Evolutionary conservation across 495 filamentous ascomycete species (phyloP), one percentile per base, ranked within the genome.

Genomic region (Lepraria neglecta): DNA sequence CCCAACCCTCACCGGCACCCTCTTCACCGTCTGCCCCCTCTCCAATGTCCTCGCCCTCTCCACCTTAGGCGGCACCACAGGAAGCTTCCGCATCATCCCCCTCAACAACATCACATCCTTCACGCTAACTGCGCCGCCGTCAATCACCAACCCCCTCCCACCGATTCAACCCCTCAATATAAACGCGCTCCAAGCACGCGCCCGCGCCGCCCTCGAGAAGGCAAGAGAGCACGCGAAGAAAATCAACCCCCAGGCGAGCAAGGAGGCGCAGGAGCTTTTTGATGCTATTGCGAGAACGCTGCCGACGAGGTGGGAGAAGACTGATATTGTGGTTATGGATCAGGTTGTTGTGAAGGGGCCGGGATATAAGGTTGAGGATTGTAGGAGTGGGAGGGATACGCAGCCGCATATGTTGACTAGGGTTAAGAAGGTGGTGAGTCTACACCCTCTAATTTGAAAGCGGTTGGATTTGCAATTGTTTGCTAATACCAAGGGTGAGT

Each of bases 201-300:
- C 83, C 69, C 76, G 77, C 21, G 79, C 74, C 52, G 79, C 80
- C 11, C 68, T 86, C 19, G 69, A 72, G 40, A 77, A 80, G 40
- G 67, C 84, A 46, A 78, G 80, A 44, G 82, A 85, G 56, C 70
- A 72, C 17, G 82, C 84, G 57, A 74, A 77, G 17, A 78, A 71
- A 47, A 76, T 77, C 52, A 85, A 84, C 11, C 84, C 81, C 66
- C 83, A 81, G 7, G 86, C 88, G 17, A 83, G 76, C 33, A 80
- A 75, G 52, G 86, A 87, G 63, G 84, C 79, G 24, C 86, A 89
- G 69, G 86, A 87, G 47, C 77, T 89, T 14, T 89, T 87, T 64
- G 84, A 89, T 73, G 78, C 78, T 3, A 75, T 89, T 55, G 76
- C 74, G 56, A 76, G 82, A 62, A 85, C 81, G 66, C 85, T 87